phyloP scores from a whole-genome alignment of 192 early-diverging fungal genomes.

The Phycomyces blakesleeanus region DNA sequence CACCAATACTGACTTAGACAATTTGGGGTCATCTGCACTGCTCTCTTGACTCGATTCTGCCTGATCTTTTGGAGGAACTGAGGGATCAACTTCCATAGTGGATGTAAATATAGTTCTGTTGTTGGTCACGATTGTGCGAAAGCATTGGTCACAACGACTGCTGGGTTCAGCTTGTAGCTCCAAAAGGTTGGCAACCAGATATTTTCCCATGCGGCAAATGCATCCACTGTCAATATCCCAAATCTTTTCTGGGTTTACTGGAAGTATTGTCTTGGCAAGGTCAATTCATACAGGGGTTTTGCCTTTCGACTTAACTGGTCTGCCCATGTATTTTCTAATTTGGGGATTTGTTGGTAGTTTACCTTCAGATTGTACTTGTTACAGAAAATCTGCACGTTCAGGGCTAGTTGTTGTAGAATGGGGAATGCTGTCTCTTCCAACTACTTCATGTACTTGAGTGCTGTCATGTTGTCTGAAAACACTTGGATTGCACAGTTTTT shows the following conservation, averaged over 20 bases:
- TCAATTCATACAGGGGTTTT: not conserved
- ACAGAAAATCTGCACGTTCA: conserved; percentile 15
- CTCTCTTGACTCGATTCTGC: conserved; percentile 7
- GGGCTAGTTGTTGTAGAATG: conserved; percentile 13
- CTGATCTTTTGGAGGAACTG: conserved; percentile 6
- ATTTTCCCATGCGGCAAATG: conserved; percentile 12
- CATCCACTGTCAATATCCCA: conserved; percentile 5
- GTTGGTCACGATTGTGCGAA: conserved; percentile 19
- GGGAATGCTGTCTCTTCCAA: conserved; percentile 10
- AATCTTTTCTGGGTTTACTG: not conserved
- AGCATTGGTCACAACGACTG: conserved; percentile 7
- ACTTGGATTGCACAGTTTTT: not conserved
- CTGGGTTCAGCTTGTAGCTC: conserved; percentile 9
- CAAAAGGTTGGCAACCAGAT: not conserved
- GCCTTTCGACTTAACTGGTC: not conserved
- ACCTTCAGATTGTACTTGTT: conserved; percentile 9
- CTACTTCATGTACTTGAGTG: conserved; percentile 19
- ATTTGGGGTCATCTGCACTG: conserved; percentile 10
- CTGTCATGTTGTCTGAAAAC: conserved; percentile 23
- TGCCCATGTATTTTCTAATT: conserved; percentile 12
- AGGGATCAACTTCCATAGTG: conserved; percentile 24
- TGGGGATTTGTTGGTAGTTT: conserved; percentile 5
- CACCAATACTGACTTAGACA: conserved; percentile 20
- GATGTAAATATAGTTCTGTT: conserved; percentile 16
- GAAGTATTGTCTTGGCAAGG: conserved; percentile 1